A percentile compares a stretch with the other conserved stretches of the same genome.
These are phyloP conservation scores for Xylaria nigripes DNA, from an alignment of 495 filamentous ascomycete species.

Conservation along the genomic window DNA sequence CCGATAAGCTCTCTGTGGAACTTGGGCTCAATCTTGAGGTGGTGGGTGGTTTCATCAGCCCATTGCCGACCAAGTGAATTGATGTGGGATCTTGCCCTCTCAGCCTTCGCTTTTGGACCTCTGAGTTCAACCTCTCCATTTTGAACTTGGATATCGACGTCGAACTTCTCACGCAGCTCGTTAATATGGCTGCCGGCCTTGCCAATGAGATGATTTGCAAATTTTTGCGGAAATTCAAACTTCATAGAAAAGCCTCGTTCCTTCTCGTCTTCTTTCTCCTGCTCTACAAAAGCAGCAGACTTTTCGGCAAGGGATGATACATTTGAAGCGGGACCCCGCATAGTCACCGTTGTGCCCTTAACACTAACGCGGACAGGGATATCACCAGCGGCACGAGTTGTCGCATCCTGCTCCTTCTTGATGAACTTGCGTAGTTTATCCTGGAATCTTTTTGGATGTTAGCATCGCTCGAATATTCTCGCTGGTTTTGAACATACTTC, in stretches of 20 bases:
- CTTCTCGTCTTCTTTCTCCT: slow-evolving; percentile 78
- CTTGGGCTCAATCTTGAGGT: slow-evolving; percentile 79
- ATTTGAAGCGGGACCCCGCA: slow-evolving; percentile 65
- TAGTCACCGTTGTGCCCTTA: slow-evolving; percentile 48
- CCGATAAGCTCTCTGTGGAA: slow-evolving; percentile 87
- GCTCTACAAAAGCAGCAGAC: slow-evolving; percentile 65
- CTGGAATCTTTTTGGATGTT: slow-evolving; percentile 37
- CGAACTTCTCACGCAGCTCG: slow-evolving; percentile 90
- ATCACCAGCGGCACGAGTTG: slow-evolving; percentile 48
- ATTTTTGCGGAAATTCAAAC: slow-evolving; percentile 93
- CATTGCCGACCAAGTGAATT: slow-evolving; percentile 64
- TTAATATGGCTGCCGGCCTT: slow-evolving; percentile 88
- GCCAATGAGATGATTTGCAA: slow-evolving; percentile 86
- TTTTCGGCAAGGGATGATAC: slow-evolving; percentile 64
- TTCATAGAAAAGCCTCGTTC: slow-evolving; percentile 75
- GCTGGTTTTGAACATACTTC: slow-evolving; percentile 44
- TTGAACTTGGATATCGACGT: slow-evolving; percentile 93
- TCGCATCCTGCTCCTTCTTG: slow-evolving; percentile 59
- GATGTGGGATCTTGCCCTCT: slow-evolving; percentile 72
- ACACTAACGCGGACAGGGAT: slow-evolving; percentile 65
- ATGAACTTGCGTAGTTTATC: slow-evolving; percentile 73
- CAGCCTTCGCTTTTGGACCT: slow-evolving; percentile 59
- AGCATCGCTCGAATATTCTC: slow-evolving; percentile 3
- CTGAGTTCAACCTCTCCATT: slow-evolving; percentile 55
- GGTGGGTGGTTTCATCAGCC: slow-evolving; percentile 78